A percentile compares a stretch with the other conserved stretches of the same genome.
Evolutionary conservation across 1,284 basidiomycete genomes (phyloP).

Genomic region (Phlebopus sp.): DNA sequence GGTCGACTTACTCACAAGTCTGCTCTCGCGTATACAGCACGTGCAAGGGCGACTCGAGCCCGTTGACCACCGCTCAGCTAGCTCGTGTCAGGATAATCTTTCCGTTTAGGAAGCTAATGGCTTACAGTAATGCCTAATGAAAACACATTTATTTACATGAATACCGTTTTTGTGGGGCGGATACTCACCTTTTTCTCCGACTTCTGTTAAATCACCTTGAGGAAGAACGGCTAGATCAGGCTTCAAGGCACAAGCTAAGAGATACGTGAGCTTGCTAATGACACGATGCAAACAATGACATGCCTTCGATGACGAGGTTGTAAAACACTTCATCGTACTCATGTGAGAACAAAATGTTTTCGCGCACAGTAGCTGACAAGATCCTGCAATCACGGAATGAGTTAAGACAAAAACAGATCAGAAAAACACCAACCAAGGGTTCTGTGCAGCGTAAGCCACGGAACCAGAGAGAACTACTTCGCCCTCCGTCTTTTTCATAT

Average conservation of each 20-base stretch:
- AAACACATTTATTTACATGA: constrained; percentile 30
- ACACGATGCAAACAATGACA: background rate
- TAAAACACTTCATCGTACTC: constrained; percentile 81
- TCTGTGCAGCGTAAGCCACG: constrained; percentile 89
- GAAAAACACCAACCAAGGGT: constrained; percentile 68
- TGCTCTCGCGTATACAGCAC: constrained; percentile 50
- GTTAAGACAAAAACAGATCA: background rate
- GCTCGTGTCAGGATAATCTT: constrained; percentile 1
- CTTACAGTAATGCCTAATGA: constrained; percentile 30
- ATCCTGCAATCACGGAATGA: constrained; percentile 48
- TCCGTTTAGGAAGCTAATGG: background rate
- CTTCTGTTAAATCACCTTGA: constrained; percentile 72
- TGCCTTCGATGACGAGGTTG: constrained; percentile 72
- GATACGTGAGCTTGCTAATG: background rate
- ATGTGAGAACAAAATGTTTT: constrained; percentile 91
- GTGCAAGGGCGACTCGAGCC: constrained; percentile 56
- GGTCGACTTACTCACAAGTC: constrained; percentile 38
- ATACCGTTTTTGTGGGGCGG: background rate
- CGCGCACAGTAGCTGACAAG: constrained; percentile 77
- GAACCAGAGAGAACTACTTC: constrained; percentile 68
- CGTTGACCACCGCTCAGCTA: constrained; percentile 57
- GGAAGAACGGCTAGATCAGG: constrained; percentile 77
- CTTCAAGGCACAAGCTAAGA: constrained; percentile 79
- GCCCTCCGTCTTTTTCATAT: constrained; percentile 82
- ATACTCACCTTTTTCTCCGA: constrained; percentile 52